phyloP scores from a whole-genome alignment of 352 stramenopile genomes.

The Phytophthora macrochlamydospora region DNA sequence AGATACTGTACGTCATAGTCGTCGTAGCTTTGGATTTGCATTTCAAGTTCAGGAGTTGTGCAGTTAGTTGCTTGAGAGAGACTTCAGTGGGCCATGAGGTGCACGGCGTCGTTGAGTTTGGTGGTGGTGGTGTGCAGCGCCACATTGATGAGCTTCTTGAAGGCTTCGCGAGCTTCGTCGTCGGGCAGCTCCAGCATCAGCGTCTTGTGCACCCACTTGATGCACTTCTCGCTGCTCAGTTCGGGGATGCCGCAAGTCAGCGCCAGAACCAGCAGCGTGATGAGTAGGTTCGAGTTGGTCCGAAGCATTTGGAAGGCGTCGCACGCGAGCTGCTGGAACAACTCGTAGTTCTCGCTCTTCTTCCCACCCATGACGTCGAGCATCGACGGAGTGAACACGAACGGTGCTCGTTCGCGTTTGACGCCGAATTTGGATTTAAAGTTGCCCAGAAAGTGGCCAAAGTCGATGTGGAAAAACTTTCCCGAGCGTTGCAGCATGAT shows the following conservation, averaged over 20 bases:
- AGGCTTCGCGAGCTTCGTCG: constrained; percentile 58
- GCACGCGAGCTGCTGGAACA: constrained; percentile 75
- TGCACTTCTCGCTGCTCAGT: constrained; percentile 64
- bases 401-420: constrained; percentile 90
- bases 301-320: constrained; percentile 78
- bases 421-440: constrained; percentile 94
- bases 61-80: neutral
- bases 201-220: constrained; percentile 82
- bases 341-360: constrained; percentile 70
- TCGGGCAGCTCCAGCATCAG: constrained; percentile 82
- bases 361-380: constrained; percentile 84
- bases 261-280: constrained; percentile 82
- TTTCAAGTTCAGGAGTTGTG: neutral
- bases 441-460: constrained; percentile 95
- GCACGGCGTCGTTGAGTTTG: constrained; percentile 83
- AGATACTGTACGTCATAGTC: no score
- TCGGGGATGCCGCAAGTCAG: constrained; percentile 85
- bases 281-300: constrained; percentile 77
- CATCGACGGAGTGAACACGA: constrained; percentile 94
- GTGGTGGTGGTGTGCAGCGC: constrained; percentile 80
- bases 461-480: constrained; percentile 97
- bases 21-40: neutral
- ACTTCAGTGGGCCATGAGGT: constrained; percentile 79
- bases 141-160: constrained; percentile 81
- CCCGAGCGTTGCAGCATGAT: constrained; percentile 94